Base-by-base conservation (phyloP, 225 moss, liverwort and hornwort species). In the Straminergon stramineum region DNA sequence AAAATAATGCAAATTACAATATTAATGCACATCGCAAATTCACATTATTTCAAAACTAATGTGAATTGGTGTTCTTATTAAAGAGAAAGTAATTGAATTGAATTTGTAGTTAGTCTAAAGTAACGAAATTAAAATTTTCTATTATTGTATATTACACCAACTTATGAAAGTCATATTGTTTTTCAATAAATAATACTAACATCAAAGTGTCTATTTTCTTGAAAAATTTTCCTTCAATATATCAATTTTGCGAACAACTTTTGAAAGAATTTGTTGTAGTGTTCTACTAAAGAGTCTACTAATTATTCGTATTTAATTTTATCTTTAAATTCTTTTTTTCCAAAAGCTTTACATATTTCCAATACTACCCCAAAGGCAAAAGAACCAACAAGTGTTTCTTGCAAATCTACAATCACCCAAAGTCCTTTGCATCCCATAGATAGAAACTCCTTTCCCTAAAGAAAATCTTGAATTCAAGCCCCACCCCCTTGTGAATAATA, bases 1-100 rank as follows among this genome's bases (percentile, higher is more conserved):
- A 14, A 23, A 76, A 52, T 13, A 34, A 34, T 34, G 0, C 13
- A 0, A 76, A 22, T 53, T 8, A 51, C 2, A 51, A 31, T 75
- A 4, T 48, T 48, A 4, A 30, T 18, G 6, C 0, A 0, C 1
- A 30, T 18, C 0, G 0, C 2, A 75, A 75, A 48, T 48, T 48
- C 11, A 48, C 11, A 48, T 18, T 48, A 31, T 48, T 75, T 75
- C 1, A 48, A 1, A 48, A 75, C 19, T 48, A 75, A 51, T 75
- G 7, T 2, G 0, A 17, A 1, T 51, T 19, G 32, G 4, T 19
- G 1, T 31, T 32, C 1, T 19, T 20, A 31, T 32, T 4, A 48
- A 18, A 7, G 13, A 2, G 2, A 2, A 9, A 74, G 2, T 11
- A 51, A 19, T 51, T 32, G 5, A 51, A 75, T 20, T 12, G 13